Evolutionary conservation across 306 rosid species (phyloP), one percentile per base, ranked within the genome.

Genomic region (Myrica gale): DNA sequence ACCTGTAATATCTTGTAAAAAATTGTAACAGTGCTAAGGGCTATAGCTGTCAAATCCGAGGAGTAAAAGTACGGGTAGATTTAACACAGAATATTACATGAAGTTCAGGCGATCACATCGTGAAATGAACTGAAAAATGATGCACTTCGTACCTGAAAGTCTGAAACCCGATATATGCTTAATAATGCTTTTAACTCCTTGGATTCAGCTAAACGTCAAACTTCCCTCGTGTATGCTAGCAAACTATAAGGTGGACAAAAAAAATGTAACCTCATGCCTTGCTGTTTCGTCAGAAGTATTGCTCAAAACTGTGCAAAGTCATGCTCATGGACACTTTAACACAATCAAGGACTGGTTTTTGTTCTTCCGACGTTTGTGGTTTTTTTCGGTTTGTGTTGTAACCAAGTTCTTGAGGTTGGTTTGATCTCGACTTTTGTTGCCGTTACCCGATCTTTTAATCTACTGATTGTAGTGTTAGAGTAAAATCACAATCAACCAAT

Each of bases 101-200:
- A 16, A 23, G 81, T 58, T 82, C 85, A 74, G 77, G 43, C 69
- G 80, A 61, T 69, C 3, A 57, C 76, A 58, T 73, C 16, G 81
- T 47, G 75, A 56, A 67, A 74, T 44, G 57, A 11, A 45, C 20
- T 16, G 9, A 9, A 37, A 68, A 62, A 41, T 77, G 39, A 37
- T 37, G 65, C 48, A 46, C 32, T 26, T 1, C 32, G 32, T 21
- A 13, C 16, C 58, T 76, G 68, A 32, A 39, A n/a, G 3, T 11
- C 20, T 47, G 16, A 41, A 60, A 60, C 19, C 81, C 76, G 23
- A 37, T 32, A 1, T 7, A 47, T 7, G 55, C n/a, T n/a, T 23
- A 23, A 23, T 23, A 0, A 26, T 26, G 32, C 19, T 77, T 13
- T 65, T 11, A 16, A 39, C 13, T 65, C 47, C 23, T 7, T 6